Percentiles rank a stretch among this genome's conserved stretches.
These are phyloP conservation scores for Hypoxylon sp. DNA, from an alignment of 2,329 filamentous ascomycete species.

Conservation along the genomic window DNA sequence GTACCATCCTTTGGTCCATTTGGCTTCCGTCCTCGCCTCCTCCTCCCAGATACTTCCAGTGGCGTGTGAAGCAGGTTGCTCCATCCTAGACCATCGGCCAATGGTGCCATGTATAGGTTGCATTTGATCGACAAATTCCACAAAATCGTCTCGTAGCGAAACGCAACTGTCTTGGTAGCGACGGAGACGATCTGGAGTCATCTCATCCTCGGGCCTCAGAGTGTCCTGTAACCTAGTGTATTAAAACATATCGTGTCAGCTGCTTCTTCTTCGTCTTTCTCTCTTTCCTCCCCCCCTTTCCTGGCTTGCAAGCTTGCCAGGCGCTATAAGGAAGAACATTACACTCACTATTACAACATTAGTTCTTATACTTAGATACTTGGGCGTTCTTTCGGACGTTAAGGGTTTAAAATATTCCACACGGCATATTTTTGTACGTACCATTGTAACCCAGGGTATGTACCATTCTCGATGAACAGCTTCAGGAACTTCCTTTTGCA, in stretches of 20 bases:
- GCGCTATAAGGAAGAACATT: neutral
- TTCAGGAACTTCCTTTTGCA: fast-evolving
- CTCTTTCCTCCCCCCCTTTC: neutral
- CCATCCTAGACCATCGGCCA: neutral
- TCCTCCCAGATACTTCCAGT: neutral
- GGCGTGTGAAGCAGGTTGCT: too few relatives aligned
- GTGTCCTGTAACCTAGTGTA: neutral
- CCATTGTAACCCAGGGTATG: neutral
- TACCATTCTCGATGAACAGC: neutral
- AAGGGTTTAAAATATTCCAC: neutral
- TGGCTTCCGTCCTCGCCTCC: neutral
- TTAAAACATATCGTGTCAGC: neutral
- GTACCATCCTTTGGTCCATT: slow-evolving; percentile 26
- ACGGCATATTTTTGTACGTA: neutral
- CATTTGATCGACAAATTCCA: neutral
- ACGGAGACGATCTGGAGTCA: neutral
- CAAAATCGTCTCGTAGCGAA: neutral
- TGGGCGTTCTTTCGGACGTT: neutral
- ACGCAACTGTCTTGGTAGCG: neutral
- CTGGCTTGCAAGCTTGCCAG: neutral
- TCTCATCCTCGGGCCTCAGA: neutral
- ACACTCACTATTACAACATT: neutral
- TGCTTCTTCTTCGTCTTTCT: neutral
- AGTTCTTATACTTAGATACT: neutral
- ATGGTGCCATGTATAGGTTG: neutral